Evolutionary conservation across 2,329 filamentous ascomycete genomes (phyloP).

Genomic region (Calonectria pseudoreteaudii): DNA sequence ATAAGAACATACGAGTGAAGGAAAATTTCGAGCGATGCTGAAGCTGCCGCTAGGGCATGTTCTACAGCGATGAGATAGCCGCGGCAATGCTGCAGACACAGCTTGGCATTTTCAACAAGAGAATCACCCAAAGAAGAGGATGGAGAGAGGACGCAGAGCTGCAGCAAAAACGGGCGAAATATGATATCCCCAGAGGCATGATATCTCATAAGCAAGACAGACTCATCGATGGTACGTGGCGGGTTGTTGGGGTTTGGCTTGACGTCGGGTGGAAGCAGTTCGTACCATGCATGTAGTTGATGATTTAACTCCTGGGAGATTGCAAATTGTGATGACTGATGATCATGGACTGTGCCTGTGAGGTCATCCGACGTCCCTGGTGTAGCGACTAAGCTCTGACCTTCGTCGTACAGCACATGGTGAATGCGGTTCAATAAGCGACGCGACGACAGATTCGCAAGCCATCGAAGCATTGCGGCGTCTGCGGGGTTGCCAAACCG

Average conservation of each 20-base stretch:
- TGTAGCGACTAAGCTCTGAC: neutral
- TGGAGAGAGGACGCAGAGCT: constrained; percentile 24
- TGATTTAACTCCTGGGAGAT: constrained; percentile 33
- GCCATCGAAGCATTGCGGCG: constrained; percentile 35
- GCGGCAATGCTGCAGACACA: constrained; percentile 32
- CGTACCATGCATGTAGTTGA: constrained; percentile 34
- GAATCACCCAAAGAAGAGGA: constrained; percentile 12
- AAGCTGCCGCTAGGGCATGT: constrained; percentile 25
- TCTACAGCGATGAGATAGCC: constrained; percentile 30
- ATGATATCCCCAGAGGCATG: constrained; percentile 34
- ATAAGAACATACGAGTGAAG: constrained; percentile 25
- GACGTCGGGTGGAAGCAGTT: constrained; percentile 34
- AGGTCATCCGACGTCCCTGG: constrained; percentile 21
- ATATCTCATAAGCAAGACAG: constrained; percentile 34
- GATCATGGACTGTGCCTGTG: neutral
- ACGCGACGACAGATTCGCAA: constrained; percentile 33
- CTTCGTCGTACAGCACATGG: constrained; percentile 35
- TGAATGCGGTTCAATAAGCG: constrained; percentile 34
- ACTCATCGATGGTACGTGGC: constrained; percentile 24
- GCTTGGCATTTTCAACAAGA: constrained; percentile 29
- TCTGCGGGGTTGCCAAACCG: constrained; percentile 29
- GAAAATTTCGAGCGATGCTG: constrained; percentile 31
- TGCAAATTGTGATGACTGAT: constrained; percentile 11
- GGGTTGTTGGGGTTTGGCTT: constrained; percentile 25
- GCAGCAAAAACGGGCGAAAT: constrained; percentile 32